These are phyloP conservation scores for Avena insularis DNA, from an alignment of 176 grass and related monocot species.

Conservation along the genomic window DNA sequence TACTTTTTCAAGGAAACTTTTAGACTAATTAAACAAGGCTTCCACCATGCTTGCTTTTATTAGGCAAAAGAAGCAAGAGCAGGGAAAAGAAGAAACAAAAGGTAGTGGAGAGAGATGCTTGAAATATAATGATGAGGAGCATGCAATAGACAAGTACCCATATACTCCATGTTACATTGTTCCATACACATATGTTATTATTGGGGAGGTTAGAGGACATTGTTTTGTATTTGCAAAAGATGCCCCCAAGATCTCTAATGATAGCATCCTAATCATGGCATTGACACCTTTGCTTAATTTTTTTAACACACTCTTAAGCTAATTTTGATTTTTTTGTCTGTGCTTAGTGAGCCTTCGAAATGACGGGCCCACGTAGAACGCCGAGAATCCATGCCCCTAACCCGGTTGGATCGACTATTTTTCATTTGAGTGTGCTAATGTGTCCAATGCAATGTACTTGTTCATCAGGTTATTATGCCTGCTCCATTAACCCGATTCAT, in stretches of 20 bases:
- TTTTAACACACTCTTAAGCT: neutral
- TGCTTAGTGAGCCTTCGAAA: neutral
- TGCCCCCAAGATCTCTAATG: constrained; percentile 54
- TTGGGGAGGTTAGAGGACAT: neutral
- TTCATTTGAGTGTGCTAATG: no score
- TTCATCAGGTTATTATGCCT: no score
- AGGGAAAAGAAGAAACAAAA: constrained; percentile 44
- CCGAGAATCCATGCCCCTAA: neutral
- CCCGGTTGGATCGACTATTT: neutral
- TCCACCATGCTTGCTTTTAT: constrained; percentile 13
- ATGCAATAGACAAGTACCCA: constrained; percentile 38
- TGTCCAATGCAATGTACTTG: neutral
- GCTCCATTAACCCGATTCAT: neutral
- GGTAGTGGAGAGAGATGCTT: constrained; percentile 40
- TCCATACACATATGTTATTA: constrained; percentile 49
- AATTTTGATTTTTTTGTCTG: neutral
- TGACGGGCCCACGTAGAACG: no score
- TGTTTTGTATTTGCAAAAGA: constrained; percentile 50
- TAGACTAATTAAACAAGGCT: constrained; percentile 4
- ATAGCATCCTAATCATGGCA: constrained; percentile 66
- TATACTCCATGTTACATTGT: constrained; percentile 60
- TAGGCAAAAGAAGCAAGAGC: constrained; percentile 49
- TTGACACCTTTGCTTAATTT: neutral
- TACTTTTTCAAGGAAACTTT: constrained; percentile 31
- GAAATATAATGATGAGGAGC: constrained; percentile 1